phyloP scores from a whole-genome alignment of 805 yeast genomes.

The Brettanomyces anomalus region DNA sequence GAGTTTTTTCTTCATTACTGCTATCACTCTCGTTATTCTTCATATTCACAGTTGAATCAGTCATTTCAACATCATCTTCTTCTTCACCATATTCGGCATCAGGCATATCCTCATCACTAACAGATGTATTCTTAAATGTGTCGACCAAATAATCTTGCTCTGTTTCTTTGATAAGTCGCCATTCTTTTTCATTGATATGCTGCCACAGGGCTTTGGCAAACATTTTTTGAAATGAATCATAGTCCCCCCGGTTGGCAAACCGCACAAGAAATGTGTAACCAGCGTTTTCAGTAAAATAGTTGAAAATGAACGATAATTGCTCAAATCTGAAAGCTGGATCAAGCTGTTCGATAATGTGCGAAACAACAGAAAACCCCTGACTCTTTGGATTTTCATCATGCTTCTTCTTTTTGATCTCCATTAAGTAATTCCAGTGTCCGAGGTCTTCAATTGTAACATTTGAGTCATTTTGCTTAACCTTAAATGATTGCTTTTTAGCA shows the following conservation, averaged over 20 bases:
- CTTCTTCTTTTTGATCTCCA: slow-evolving; percentile 31
- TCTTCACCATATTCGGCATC: slow-evolving; percentile 19
- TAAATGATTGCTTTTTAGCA: slow-evolving; percentile 38
- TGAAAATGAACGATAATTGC: slow-evolving; percentile 54
- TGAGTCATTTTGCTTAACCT: slow-evolving; percentile 28
- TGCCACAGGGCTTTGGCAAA: slow-evolving; percentile 57
- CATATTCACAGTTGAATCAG: not conserved
- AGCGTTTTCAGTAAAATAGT: slow-evolving; percentile 32
- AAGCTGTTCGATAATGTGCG: slow-evolving; percentile 38
- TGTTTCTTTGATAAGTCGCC: slow-evolving; percentile 31
- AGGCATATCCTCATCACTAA: slow-evolving; percentile 26
- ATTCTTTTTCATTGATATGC: slow-evolving; percentile 38
- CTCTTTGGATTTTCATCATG: not conserved
- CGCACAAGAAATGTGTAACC: slow-evolving; percentile 57
- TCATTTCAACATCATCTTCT: slow-evolving; percentile 17
- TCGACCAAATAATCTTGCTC: slow-evolving; percentile 52
- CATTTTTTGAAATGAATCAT: slow-evolving; percentile 42
- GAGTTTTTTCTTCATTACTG: slow-evolving; percentile 23
- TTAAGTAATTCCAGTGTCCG: slow-evolving; percentile 43
- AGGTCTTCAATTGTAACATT: slow-evolving; percentile 33
- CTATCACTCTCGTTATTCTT: slow-evolving; percentile 30
- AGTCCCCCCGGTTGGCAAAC: slow-evolving; percentile 33
- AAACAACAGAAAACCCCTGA: slow-evolving; percentile 26
- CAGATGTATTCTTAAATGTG: slow-evolving; percentile 36
- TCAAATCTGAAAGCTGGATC: slow-evolving; percentile 61